Evolutionary conservation across 75 land plant genomes (phyloP), one percentile per base, ranked within the genome.

Genomic region (Pinus albicaulis): DNA sequence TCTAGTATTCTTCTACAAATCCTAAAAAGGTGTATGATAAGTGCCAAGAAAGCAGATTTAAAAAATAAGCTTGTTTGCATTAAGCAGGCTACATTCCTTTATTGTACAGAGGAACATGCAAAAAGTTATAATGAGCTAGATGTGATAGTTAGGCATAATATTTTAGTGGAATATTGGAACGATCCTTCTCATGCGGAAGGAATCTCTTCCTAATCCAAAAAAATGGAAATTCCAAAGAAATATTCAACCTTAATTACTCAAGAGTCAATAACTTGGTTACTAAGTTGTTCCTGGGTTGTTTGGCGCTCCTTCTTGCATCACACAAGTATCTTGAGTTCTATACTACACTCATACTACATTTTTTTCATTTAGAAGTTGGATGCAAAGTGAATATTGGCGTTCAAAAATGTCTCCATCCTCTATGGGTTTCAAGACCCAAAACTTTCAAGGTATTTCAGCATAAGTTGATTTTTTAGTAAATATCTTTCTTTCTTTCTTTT

Each of bases 151-250:
- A 84, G 94, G 57, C 92, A 97, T 31, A 96, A 96, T 80, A 91
- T 96, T 59, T 76, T 94, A 71, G 83, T 93, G 93, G 99, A 97
- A 74, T 94, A 96, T 76, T 96, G 99, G 99, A 93, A 91, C 81
- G 99, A 96, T 81, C 98, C 99, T 60, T 86, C 92, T 55, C 99
- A 96, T 80, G 91, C 92, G 69, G 99, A 31, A 31, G 31, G 31
- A 96, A 63, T 94, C 98, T 72, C 84, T 96, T n/a, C 84, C 93
- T 76, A 96, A 96, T 77, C 93, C 95, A 12, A 96, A 92, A 85
- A 94, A 96, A 66, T 96, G 99, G 99, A 96, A 94, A 64, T 87
- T 86, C 57, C 85, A 94, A 52, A 83, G 84, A 78, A 74, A 78
- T 55, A 92, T 31, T 31, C 31, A 31, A 0, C 31, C 1, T 31